Evolutionary conservation across 1,284 basidiomycete species (phyloP), one percentile per base, ranked within the genome.

Genomic region (Prillingera fragicola): DNA sequence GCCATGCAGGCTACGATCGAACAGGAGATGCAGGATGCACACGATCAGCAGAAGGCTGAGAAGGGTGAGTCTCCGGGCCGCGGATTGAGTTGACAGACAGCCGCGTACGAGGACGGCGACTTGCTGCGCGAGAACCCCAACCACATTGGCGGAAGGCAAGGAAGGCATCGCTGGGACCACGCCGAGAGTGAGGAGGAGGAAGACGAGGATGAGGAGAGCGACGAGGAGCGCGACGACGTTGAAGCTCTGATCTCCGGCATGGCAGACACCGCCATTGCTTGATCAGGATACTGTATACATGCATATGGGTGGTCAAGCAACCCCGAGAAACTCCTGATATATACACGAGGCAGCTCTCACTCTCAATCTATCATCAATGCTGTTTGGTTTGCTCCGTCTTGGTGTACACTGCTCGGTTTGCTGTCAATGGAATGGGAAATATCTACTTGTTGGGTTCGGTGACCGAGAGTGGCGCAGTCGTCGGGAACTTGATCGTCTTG

Each of bases 1-100:
- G 74, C 65, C 4, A 80, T 80, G 74, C 87, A 90, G 66, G 80
- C 85, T 40, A 65, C 65, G 34, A 84, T 92, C 42, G 82, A 91
- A 54, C 71, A 75, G 10, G 85, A 90, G 55, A 75, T 88, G 24
- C 81, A 88, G 66, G 74, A 73, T 22, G 80, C 76, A 50, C 80
- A 80, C 62, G 73, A 73, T 28, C 74, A 79, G 51, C 77, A 79
- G 3, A 67, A 80, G 51, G 62, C 70, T 45, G 68, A 73, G 23
- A 76, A 77, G 72, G 76, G 80, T 80, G 33, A 37, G 50, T 52
- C 17, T 24, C 5, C n/a, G n/a, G n/a, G 27, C 1, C 2, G 2
- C 6, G 17, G 12, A 15, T 41, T 35, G 15, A 26, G 34, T 35
- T 38, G 45, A 52, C 41, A 52, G 32, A 12, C 29, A 39, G 42